Evolutionary conservation across 805 yeast species (phyloP).

Genomic region (Saturnispora serradocipensis): DNA sequence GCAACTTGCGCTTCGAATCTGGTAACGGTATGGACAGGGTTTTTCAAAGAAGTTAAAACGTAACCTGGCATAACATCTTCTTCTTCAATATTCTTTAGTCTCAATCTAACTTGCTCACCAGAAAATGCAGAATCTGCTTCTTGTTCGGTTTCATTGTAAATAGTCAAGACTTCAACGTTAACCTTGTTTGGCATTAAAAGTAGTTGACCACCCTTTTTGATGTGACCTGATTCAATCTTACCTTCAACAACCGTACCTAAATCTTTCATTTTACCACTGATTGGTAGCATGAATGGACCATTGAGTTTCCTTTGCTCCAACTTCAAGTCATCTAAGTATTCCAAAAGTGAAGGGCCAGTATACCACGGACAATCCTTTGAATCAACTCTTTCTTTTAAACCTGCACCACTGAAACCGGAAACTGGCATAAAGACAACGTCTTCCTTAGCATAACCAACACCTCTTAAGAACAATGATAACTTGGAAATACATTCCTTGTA

Average conservation of each 20-base stretch:
- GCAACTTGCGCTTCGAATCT: slow-evolving; percentile 94
- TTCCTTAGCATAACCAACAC: slow-evolving; percentile 83
- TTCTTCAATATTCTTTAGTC: slow-evolving; percentile 92
- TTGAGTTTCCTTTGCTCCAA: slow-evolving; percentile 77
- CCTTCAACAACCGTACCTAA: slow-evolving; percentile 98
- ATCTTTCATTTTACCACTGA: slow-evolving; percentile 91
- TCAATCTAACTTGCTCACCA: slow-evolving; percentile 96
- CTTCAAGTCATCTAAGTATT: slow-evolving; percentile 76
- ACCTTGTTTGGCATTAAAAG: slow-evolving; percentile 89
- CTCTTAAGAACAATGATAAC: slow-evolving; percentile 67
- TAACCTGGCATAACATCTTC: slow-evolving; percentile 91
- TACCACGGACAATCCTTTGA: slow-evolving; percentile 83
- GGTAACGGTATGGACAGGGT: slow-evolving; percentile 87
- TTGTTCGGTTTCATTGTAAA: slow-evolving; percentile 90
- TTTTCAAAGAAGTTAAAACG: slow-evolving; percentile 75
- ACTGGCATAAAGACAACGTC: slow-evolving; percentile 94
- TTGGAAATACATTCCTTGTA: slow-evolving; percentile 91
- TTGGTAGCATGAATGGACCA: slow-evolving; percentile 96
- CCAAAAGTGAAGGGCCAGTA: slow-evolving; percentile 83
- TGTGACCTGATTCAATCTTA: slow-evolving; percentile 92
- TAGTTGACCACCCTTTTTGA: slow-evolving; percentile 67
- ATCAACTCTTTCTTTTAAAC: slow-evolving; percentile 78
- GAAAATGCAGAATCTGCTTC: slow-evolving; percentile 85
- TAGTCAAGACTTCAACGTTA: slow-evolving; percentile 73
- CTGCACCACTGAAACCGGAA: slow-evolving; percentile 96